Base-by-base conservation (phyloP, 805 yeast genomes). In the Cyberlindnera subsufficiens region DNA sequence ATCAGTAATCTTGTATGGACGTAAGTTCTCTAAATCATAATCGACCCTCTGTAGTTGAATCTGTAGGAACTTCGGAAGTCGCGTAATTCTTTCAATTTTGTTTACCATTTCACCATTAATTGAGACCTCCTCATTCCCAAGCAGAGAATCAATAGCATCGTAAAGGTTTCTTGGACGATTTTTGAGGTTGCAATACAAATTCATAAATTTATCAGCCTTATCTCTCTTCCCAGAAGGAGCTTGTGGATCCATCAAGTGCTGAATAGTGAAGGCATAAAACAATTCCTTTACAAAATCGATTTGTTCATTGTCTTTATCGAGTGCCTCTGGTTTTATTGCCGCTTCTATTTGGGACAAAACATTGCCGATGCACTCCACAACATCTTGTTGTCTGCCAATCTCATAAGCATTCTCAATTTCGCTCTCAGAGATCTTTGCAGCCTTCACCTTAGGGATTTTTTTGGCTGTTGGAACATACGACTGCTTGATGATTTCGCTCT, bases 281-380 rank as follows among this genome's bases (percentile, higher is more conserved):
- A 91, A 66, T 29, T 76, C 69, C 55, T 90, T 91, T 34, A 93
- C 73, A 22, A 87, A 59, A 61, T 93, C 99, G 41, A 73, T 63
- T 57, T 91, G 97, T 59, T 91, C 98, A 18, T 78, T 75, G 53
- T 89, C 90, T 1, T 65, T 73, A 39, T 85, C 95, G 37, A 82
- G 56, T 1, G 62, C 61, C 14, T 69, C 70, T 0, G 96, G 95
- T 39, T 74, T 79, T 44, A 86, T 71, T 0, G 96, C 95, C 20
- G 95, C 86, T 59, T 91, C 97, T 31, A 93, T 67, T 60, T 91
- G 98, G 50, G 83, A 86, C 13, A 90, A 70, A 7, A 93, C 97
- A 60, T 93, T 93, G 42, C 90, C 95, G 56, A 91, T 89, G 62
- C 98, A 91, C 60, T 93, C 99, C 0, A 97, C 89, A 16, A 93